These are phyloP conservation scores for Diutina mesorugosa DNA, from an alignment of 1,139 yeast species.

Conservation along the genomic window DNA sequence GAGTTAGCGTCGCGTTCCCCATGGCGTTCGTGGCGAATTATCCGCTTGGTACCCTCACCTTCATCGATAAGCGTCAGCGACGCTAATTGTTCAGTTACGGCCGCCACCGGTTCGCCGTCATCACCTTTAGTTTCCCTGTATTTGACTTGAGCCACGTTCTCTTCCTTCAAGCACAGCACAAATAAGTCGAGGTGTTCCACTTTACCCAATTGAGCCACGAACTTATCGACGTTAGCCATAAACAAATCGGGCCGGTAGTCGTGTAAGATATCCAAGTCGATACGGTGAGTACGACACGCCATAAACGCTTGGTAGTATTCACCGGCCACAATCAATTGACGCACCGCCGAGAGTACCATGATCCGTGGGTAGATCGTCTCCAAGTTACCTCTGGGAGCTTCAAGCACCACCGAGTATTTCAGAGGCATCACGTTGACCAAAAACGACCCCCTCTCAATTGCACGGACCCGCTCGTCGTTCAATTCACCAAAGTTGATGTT, in stretches of 20 bases:
- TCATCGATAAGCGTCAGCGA: not conserved
- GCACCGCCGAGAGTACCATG: conserved; percentile 76
- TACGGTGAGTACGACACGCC: conserved; percentile 82
- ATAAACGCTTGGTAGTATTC: conserved; percentile 62
- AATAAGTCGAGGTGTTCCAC: conserved; percentile 78
- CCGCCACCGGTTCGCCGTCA: conserved; percentile 2
- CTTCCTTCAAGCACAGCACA: conserved; percentile 75
- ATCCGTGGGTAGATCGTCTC: conserved; percentile 92
- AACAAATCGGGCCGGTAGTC: conserved; percentile 75
- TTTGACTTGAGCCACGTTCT: conserved; percentile 74
- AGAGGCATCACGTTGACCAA: conserved; percentile 76
- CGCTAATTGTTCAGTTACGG: not conserved
- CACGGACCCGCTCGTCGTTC: conserved; percentile 71
- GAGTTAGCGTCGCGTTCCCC: conserved; percentile 12
- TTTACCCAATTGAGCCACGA: conserved; percentile 56
- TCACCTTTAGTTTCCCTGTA: conserved; percentile 52
- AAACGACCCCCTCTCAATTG: conserved; percentile 82
- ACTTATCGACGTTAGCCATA: conserved; percentile 47
- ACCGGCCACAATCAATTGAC: conserved; percentile 46
- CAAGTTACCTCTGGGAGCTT: conserved; percentile 92
- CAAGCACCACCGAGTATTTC: conserved; percentile 69
- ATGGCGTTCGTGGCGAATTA: not conserved
- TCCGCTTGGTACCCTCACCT: not conserved
- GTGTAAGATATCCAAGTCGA: conserved; percentile 78
- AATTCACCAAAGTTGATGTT: conserved; percentile 13